Base-by-base conservation (phyloP, 139 green algal species). In the Zygnema circumcarinatum region DNA sequence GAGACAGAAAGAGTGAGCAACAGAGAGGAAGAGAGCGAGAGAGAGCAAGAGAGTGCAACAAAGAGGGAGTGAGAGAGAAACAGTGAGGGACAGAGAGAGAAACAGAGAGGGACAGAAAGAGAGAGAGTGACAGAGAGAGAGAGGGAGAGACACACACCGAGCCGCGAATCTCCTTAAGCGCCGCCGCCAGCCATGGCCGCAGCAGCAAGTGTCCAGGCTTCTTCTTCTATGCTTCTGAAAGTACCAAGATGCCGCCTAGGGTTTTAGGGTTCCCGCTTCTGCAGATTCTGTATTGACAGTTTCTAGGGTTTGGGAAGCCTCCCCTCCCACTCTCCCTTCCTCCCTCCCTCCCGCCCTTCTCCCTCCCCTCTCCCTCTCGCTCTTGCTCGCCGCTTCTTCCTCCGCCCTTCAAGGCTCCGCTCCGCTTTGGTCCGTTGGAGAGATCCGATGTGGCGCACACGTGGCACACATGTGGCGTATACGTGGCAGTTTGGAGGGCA, bases 31-130 rank as follows among this genome's bases (percentile, higher is more conserved):
- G 31, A 2, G 32, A 33, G 32, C 39, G 47, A 32, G 74, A 67
- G 35, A 67, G 33, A 81, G 3, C 3, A n/a, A 81, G 33, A 73
- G 3, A 53, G 7, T 33, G n/a, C n/a, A n/a, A n/a, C n/a, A 31
- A 2, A 73, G 33, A 73, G 33, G 2, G 33, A 73, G 74, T 68
- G 38, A n/a, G 73, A 80, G 0, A 81, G 20, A 32, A 2, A 67
- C 1, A 80, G 1, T 3, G 2, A 56, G n/a, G 73, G 29, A 67
- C 38, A 80, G 39, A 81, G 74, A 73, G 33, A 32, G n/a, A 67
- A 38, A 21, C 74, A 73, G 2, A 81, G 1, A 81, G 33, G 31
- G 47, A 81, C 39, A 69, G 39, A 73, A 81, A 81, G 1, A 73
- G 47, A n/a, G 38, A n/a, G 25, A 47, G 39, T 68, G 74, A 68